Evolutionary conservation across 352 stramenopile species (phyloP).

Genomic region (Phytophthora pistaciae): DNA sequence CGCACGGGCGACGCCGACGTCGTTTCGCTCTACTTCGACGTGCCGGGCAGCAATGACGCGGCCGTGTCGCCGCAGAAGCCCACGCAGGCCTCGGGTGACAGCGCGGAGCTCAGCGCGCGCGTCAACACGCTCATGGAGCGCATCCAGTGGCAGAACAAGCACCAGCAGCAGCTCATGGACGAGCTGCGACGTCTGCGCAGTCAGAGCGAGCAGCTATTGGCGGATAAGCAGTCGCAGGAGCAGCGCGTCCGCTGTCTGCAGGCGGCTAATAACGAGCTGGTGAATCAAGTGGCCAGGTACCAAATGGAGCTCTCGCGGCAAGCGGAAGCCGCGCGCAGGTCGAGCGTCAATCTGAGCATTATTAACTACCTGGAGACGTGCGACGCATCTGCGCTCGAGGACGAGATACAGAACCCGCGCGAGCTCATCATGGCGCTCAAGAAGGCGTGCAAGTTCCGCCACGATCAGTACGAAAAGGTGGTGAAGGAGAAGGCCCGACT

Average conservation of each 20-base stretch:
- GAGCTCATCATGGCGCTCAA: slow-evolving; percentile 83
- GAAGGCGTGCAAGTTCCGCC: slow-evolving; percentile 83
- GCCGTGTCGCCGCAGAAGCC: not conserved
- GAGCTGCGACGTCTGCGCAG: slow-evolving; percentile 68
- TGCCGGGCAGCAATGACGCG: slow-evolving; percentile 28
- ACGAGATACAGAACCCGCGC: slow-evolving; percentile 81
- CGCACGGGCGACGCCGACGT: slow-evolving; percentile 51
- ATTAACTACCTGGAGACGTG: slow-evolving; percentile 78
- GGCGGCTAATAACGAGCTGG: slow-evolving; percentile 58
- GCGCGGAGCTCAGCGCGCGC: slow-evolving; percentile 54
- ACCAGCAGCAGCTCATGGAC: slow-evolving; percentile 63
- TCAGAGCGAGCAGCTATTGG: slow-evolving; percentile 71
- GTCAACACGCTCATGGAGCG: slow-evolving; percentile 73
- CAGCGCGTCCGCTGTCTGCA: slow-evolving; percentile 61
- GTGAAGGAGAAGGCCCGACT: slow-evolving; percentile 82
- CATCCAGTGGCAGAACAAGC: slow-evolving; percentile 83
- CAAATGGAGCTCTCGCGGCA: slow-evolving; percentile 78
- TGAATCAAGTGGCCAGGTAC: slow-evolving; percentile 81
- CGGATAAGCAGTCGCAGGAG: slow-evolving; percentile 70
- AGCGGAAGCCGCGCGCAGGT: slow-evolving; percentile 53
- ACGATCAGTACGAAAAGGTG: slow-evolving; percentile 87
- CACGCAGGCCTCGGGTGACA: slow-evolving; percentile 29
- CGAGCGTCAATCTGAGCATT: slow-evolving; percentile 79
- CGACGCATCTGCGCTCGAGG: slow-evolving; percentile 70
- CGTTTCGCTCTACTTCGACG: slow-evolving; percentile 75